Conservation (phyloP, 2,329 filamentous ascomycete genomes). For the Paraphoma chrysanthemicola region DNA sequence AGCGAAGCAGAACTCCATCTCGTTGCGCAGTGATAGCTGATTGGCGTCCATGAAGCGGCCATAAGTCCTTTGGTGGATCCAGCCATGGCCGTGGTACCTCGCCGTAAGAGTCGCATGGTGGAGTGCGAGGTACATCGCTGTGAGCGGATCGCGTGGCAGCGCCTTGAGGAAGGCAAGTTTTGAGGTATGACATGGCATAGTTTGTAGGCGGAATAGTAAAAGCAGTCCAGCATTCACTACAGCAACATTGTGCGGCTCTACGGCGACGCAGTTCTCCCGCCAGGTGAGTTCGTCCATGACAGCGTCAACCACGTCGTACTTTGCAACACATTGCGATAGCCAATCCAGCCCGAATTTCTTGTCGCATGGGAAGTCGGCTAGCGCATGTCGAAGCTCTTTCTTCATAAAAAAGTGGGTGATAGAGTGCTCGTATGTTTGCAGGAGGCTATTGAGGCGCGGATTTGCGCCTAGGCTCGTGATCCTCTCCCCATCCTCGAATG, state of each 20-base stretch:
- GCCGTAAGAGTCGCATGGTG: constrained; percentile 37
- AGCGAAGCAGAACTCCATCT: constrained; percentile 38
- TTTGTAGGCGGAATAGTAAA: constrained; percentile 30
- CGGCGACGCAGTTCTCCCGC: constrained; percentile 31
- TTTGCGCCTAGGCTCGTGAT: constrained; percentile 27
- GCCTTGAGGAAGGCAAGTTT: constrained; percentile 28
- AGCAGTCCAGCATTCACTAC: constrained; percentile 36
- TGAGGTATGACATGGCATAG: constrained; percentile 7
- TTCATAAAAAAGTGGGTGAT: constrained; percentile 29
- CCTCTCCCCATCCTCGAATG: constrained; percentile 28
- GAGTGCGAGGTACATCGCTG: constrained; percentile 35
- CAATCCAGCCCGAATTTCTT: constrained; percentile 23
- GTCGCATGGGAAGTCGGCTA: constrained; percentile 32
- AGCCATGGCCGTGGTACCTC: constrained; percentile 39
- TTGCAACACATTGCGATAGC: constrained; percentile 34
- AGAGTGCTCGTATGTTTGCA: constrained; percentile 35
- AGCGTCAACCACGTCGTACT: constrained; percentile 39
- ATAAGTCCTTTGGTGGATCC: constrained; percentile 40
- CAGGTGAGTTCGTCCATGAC: constrained; percentile 38
- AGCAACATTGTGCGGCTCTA: constrained; percentile 32
- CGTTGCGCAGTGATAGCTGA: constrained; percentile 34
- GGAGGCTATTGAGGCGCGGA: constrained; percentile 21
- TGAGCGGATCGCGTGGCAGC: constrained; percentile 30
- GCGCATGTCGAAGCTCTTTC: constrained; percentile 36
- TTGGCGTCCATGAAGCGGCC: constrained; percentile 39